Conservation (phyloP, 768 basidiomycete species). For the Pleurotus ostreatus region DNA sequence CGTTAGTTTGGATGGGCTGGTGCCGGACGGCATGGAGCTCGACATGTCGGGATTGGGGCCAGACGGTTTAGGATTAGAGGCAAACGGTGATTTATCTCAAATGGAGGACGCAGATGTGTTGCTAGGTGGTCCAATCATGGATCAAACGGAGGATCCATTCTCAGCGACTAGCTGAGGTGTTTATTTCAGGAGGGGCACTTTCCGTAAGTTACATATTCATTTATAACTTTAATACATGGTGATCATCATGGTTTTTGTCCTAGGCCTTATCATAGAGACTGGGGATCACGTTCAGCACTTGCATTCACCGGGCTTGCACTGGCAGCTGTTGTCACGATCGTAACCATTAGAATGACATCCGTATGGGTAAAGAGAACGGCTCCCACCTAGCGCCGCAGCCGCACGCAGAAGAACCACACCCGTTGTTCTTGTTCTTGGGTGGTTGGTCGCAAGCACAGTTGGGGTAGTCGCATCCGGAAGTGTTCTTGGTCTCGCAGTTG, state of each 20-base stretch:
- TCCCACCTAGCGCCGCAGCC: slow-evolving; percentile 15
- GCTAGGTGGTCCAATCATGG: slow-evolving; percentile 59
- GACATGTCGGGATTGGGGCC: slow-evolving; percentile 65
- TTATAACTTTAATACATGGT: not conserved
- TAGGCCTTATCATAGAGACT: not conserved
- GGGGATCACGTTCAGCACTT: slow-evolving; percentile 21
- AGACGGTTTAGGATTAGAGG: slow-evolving; percentile 57
- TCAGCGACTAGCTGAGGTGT: slow-evolving; percentile 13
- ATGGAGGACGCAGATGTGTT: slow-evolving; percentile 49
- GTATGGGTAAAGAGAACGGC: not conserved
- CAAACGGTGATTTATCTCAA: slow-evolving; percentile 50
- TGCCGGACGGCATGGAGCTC: slow-evolving; percentile 42
- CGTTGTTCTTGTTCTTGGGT: slow-evolving; percentile 27
- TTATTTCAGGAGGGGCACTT: not conserved
- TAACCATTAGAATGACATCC: too few relatives aligned
- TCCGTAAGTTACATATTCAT: not conserved
- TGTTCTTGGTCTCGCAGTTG: slow-evolving; percentile 17
- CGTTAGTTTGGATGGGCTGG: slow-evolving; percentile 30
- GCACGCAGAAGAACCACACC: slow-evolving; percentile 17
- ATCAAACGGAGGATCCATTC: slow-evolving; percentile 60
- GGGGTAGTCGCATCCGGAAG: slow-evolving; percentile 25
- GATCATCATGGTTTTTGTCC: not conserved
- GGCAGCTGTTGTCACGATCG: slow-evolving; percentile 19
- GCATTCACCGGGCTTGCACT: slow-evolving; percentile 30
- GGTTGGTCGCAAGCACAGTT: slow-evolving; percentile 28